Percentiles rank a stretch among this genome's conserved stretches.
These are phyloP conservation scores for Dacryopinax primogenitus DNA, from an alignment of 768 basidiomycete species.

Conservation along the genomic window DNA sequence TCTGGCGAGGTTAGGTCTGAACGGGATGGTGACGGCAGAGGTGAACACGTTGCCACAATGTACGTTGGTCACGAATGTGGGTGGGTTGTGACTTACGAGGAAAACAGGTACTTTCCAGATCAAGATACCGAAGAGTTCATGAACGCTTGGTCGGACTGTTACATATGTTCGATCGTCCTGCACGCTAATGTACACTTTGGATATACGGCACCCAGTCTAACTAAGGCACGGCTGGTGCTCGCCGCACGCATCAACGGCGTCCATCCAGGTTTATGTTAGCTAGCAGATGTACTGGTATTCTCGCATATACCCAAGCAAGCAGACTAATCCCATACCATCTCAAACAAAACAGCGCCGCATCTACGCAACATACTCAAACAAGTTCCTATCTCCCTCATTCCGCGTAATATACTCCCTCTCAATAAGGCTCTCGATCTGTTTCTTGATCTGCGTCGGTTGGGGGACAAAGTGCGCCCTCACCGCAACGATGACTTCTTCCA, in stretches of 20 bases:
- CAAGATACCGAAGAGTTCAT: conserved; percentile 49
- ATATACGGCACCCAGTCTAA: too few relatives aligned
- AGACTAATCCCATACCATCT: not conserved
- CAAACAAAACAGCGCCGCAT: conserved; percentile 1
- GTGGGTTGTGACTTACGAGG: conserved; percentile 1
- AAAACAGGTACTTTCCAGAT: conserved; percentile 66
- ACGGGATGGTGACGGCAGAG: conserved; percentile 64
- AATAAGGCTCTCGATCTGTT: conserved; percentile 64
- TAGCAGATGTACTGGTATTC: too few relatives aligned
- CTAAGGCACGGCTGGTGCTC: too few relatives aligned
- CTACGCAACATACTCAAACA: conserved; percentile 70
- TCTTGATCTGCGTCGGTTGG: conserved; percentile 72
- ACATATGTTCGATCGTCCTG: too few relatives aligned
- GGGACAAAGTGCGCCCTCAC: conserved; percentile 83
- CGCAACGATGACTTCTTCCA: conserved; percentile 70
- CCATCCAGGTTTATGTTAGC: too few relatives aligned
- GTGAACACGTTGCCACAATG: conserved; percentile 76
- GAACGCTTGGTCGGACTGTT: not conserved
- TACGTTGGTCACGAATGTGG: conserved; percentile 27
- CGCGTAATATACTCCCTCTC: conserved; percentile 51
- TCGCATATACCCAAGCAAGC: not conserved
- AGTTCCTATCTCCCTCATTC: conserved; percentile 54
- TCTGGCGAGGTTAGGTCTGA: conserved; percentile 61
- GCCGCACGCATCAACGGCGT: too few relatives aligned
- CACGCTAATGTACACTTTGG: too few relatives aligned